Base-by-base conservation (phyloP, 805 yeast genomes). In the Wickerhamomyces strasburgensis region DNA sequence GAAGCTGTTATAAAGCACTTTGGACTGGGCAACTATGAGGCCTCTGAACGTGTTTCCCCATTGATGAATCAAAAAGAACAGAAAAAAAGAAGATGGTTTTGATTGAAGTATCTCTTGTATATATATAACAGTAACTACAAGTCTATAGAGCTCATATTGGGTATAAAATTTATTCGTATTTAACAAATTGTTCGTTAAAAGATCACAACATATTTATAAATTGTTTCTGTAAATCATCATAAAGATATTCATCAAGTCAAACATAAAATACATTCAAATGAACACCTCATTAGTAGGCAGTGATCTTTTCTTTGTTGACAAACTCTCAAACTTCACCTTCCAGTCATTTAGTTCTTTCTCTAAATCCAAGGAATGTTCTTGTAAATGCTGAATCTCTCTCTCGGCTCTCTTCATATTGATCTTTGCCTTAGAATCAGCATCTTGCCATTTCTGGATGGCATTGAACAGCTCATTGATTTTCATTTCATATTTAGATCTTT, bases 341-440 rank as follows among this genome's bases (percentile, higher is more conserved):
- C 84, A 75, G 34, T 72, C 75, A 17, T 69, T 57, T 4, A 79
- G 53, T 49, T 81, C 87, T 43, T 65, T 71, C 51, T 80, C 82
- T 42, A 79, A 49, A 39, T 65, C 62, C 33, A 72, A 50, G 31
- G 75, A 61, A 37, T 63, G 68, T 44, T 79, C 84, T 44, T 74
- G 73, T 44, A 72, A 60, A 34, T 73, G 77, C 3, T 67, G 62
- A 29, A 72, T 67, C 42, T 78, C 85, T 40, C 89, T 68, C 40
- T 74, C 75, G 15, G 72, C 62, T 31, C 75, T 66, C 37, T 65
- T 70, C 28, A 67, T 48, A 28, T 57, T 59, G 41, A 72, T 49
- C 31, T 61, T 64, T 16, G 72, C 65, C 28, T 67, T 68, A 4
- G 72, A 61, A 29, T 73, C 72, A 17, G 66, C 64, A 33, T 60